Evolutionary conservation across 2,329 filamentous ascomycete genomes (phyloP).

Genomic region (Aspergillus sclerotialis): DNA sequence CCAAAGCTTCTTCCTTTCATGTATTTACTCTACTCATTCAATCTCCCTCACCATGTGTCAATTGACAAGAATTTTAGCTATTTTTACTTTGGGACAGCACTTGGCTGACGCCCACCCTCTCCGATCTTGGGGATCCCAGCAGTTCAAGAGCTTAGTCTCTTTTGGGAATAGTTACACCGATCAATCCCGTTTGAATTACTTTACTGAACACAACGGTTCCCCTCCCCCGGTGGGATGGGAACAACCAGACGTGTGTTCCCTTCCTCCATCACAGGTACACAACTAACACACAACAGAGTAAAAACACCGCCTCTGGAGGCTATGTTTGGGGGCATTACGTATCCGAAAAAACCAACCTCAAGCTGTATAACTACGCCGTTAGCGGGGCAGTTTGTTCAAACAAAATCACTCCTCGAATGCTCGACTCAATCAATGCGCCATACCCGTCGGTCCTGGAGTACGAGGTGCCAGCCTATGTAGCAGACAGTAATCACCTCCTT

Average conservation of each 20-base stretch:
- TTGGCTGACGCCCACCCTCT: too few relatives aligned
- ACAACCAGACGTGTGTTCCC: conserved; percentile 35
- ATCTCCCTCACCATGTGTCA: too few relatives aligned
- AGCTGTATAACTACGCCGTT: conserved; percentile 62
- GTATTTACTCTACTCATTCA: too few relatives aligned
- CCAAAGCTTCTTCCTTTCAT: too few relatives aligned
- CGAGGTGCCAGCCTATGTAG: conserved; percentile 43
- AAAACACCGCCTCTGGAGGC: conserved; percentile 57
- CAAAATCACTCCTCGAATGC: conserved; percentile 52
- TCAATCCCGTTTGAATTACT: conserved; percentile 60
- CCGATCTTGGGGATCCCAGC: too few relatives aligned
- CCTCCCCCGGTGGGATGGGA: conserved; percentile 58
- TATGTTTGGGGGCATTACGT: conserved; percentile 64
- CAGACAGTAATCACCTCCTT: conserved; percentile 18
- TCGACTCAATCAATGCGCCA: conserved; percentile 43
- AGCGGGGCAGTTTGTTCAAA: conserved; percentile 67
- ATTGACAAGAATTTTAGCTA: too few relatives aligned
- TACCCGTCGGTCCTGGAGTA: conserved; percentile 61
- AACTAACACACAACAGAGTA: conserved; percentile 24
- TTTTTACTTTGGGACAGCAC: too few relatives aligned
- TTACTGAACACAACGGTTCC: conserved; percentile 50
- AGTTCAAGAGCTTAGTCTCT: conserved; percentile 57
- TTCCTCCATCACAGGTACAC: neutral
- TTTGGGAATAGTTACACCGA: conserved; percentile 76
- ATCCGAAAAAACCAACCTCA: conserved; percentile 47